Evolutionary conservation across 2,329 filamentous ascomycete genomes (phyloP), one percentile per base, ranked within the genome.

Genomic region (Aspergillus carbonarius): DNA sequence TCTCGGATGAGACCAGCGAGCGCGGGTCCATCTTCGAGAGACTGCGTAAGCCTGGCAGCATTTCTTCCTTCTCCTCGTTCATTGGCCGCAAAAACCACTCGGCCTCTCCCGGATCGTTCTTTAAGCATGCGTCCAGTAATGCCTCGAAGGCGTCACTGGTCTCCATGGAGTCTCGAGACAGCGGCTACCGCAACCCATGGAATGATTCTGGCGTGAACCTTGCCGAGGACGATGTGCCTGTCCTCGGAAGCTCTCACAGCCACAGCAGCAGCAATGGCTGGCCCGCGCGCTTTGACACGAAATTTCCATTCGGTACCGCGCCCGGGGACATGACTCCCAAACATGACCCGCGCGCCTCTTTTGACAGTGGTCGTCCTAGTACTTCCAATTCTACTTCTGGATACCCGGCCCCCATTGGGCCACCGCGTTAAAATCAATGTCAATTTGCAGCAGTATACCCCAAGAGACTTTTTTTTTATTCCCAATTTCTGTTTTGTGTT

Each of bases 161-260:
- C 67, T 96, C 92, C 63, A 93, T 97, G 75, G 93, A 98, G 78
- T 97, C 93, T 50, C 92, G 92, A 35, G 90, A 93, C 73, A 96
- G 92, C 80, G 92, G 92, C 67, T 96, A 96, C 76, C 90, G 93
- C 76, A 96, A 97, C 78, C 93, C 93, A 62, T 98, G 93, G 93
- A 97, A 97, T 75, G 93, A 98, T 75, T 96, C 92, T 72, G 93
- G 93, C 69, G 92, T 97, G 72, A 97, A 97, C 74, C 86, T 97
- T 66, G 83, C 90, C 63, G 93, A 97, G 70, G 92, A 96, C 64
- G 92, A 97, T 67, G 70, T 78, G 57, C 81, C 83, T 65, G 74
- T 74, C 65, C 74, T 79, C 59, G 79, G 78, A 58, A 81, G 77
- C 70, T 79, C 73, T 65, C 85, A 86, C 74, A 85, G 86, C 64